A percentile compares a stretch with the other conserved stretches of the same genome.
phyloP scores from a whole-genome alignment of 495 filamentous ascomycete genomes.

The Ramalina peruviana region DNA sequence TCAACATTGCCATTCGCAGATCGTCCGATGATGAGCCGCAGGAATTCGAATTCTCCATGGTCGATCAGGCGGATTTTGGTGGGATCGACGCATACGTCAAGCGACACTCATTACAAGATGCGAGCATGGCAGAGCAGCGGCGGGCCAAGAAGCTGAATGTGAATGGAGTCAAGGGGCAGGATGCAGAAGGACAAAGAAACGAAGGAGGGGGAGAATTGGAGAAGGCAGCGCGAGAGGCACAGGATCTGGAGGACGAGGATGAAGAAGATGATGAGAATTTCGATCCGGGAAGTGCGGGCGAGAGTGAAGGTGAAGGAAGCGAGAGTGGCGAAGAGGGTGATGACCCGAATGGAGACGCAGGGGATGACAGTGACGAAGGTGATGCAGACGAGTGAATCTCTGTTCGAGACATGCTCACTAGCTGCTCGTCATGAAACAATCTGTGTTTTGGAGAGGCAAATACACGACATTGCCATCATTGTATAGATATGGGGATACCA shows the following conservation, averaged over 20 bases:
- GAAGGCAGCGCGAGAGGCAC: constrained; percentile 55
- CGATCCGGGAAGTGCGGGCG: constrained; percentile 19
- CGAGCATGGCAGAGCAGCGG: constrained; percentile 77
- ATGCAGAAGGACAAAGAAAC: constrained; percentile 18
- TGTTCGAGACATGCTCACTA: not conserved
- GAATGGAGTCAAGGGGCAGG: constrained; percentile 40
- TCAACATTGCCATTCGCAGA: constrained; percentile 51
- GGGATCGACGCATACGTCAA: constrained; percentile 80
- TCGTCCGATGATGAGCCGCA: constrained; percentile 31
- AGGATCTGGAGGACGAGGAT: constrained; percentile 17
- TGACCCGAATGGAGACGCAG: constrained; percentile 16
- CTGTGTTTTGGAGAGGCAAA: too few species aligned
- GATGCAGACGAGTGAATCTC: constrained; percentile 2
- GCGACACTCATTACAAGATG: constrained; percentile 69
- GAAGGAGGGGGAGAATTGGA: constrained; percentile 39
- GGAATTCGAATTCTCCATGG: constrained; percentile 75
- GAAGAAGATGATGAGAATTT: constrained; percentile 18
- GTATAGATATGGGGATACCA: too few species aligned
- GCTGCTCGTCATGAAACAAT: too few species aligned
- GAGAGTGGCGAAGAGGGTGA: constrained; percentile 13
- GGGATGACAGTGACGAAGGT: constrained; percentile 22
- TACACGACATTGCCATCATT: too few species aligned
- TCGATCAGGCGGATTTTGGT: constrained; percentile 71
- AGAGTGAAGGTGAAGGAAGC: constrained; percentile 22
- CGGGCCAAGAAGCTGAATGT: constrained; percentile 68